Base-by-base conservation (phyloP, 768 basidiomycete genomes). In the Auricularia cornea region DNA sequence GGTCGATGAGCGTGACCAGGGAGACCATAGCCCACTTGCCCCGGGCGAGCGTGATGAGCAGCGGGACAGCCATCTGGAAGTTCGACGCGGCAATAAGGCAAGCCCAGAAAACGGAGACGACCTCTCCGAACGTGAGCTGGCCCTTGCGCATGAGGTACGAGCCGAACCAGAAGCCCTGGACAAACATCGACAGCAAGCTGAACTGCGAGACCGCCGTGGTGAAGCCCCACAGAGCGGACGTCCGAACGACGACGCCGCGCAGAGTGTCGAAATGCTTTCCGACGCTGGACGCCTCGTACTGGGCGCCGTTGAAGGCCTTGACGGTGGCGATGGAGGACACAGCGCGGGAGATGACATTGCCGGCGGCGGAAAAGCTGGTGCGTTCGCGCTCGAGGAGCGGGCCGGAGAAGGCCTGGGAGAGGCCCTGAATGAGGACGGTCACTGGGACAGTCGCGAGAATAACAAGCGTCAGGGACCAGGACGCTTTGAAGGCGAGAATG, bases 61-160 rank as follows among this genome's bases (percentile, higher is more conserved):
- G 85, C 0, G 94, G 94, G 11, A 98, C 84, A 69, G 86, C 86
- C 81, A 89, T 85, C 72, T 97, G 94, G 2, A 97, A 76, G 72
- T 92, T 94, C 68, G 83, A 87, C 1, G 90, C 88, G 0, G 92
- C 94, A 65, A 98, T 90, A 26, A 98, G 78, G 72, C 92, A 94
- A 0, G 96, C 94, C 95, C 96, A 98, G 73, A 98, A 99, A 60
- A 95, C 92, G n/a, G 90, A 87, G 88, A 94, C 95, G 66, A 98
- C 90, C 38, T 88, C 83, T 1, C 93, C 93, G 0, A 89, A 77
- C 3, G 76, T 76, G 61, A 84, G 80, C 65, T 80, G 84, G 18
- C 89, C 90, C 14, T 87, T 80, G n/a, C 85, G 76, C n/a, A 99
- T 93, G 60, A 97, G 82, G 70, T 89, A 87, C 2, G 89, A 82